Evolutionary conservation across 441 rosid species (phyloP), one percentile per base, ranked within the genome.

Genomic region (Adansonia madagascariensis): DNA sequence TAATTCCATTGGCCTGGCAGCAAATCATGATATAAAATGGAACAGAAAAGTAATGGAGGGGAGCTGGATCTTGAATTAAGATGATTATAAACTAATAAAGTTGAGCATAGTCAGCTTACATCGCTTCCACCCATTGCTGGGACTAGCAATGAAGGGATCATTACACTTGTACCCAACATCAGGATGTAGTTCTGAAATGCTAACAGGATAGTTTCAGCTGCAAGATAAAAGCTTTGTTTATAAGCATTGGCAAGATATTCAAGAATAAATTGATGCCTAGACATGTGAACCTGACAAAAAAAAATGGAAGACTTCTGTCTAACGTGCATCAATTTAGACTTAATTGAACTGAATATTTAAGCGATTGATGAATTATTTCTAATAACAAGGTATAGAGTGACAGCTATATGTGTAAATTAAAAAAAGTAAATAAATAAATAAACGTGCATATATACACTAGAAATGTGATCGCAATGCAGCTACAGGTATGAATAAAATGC

Each of bases 131-230:
- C 95, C 93, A 91, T 91, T 52, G 86, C 86, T 4, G 87, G 93
- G 2, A 91, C 95, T 0, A 91, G 90, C 77, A 86, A 20, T 35
- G 92, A 83, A 4, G 95, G 93, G 79, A 91, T 86, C 86, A 91
- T 86, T 49, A 88, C 93, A 82, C 91, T 89, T 66, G 95, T 82
- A 62, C 95, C 95, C 71, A 91, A 80, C 91, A 91, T 85, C 71
- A 89, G 74, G 56, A 91, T 91, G 86, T 91, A 91, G 83, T 91
- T 89, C 84, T 91, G 95, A 78, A 91, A 91, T 60, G 89, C 95
- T 77, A 91, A 52, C 53, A 89, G 60, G 65, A 89, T 87, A 0
- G 92, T 88, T 82, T 91, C 95, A 81, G 83, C 95, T 91, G 90
- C 91, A 88, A 84, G 55, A 78, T 31, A 52, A 76, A 77, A 50